phyloP scores from a whole-genome alignment of 2,329 filamentous ascomycete genomes.

The Tolypocladium sp. region DNA sequence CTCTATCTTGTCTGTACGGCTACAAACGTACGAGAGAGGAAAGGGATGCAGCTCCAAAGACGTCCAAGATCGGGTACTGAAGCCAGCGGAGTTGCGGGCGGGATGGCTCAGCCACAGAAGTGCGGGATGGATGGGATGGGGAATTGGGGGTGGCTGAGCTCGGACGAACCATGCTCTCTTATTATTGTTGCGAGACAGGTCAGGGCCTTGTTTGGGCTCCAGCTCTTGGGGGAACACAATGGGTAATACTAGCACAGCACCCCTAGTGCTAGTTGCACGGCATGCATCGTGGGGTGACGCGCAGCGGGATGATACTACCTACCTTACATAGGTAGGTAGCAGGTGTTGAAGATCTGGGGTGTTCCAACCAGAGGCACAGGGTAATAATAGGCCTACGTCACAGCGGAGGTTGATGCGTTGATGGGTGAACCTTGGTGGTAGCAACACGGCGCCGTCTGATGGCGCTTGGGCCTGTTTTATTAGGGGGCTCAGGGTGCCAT shows the following conservation, averaged over 20 bases:
- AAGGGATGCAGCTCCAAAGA: neutral
- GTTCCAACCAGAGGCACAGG: no score
- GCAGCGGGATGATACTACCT: no score
- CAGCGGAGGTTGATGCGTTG: neutral
- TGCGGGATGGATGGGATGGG: neutral
- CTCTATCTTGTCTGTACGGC: no score
- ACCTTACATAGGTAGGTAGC: no score
- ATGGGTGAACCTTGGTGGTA: neutral
- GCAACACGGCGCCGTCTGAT: neutral
- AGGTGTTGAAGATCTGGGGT: no score
- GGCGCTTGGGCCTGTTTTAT: neutral
- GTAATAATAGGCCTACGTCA: neutral
- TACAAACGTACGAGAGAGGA: neutral
- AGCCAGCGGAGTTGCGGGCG: neutral
- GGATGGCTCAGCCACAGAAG: neutral
- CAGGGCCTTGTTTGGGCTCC: neutral
- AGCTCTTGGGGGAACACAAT: neutral
- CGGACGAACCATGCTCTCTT: neutral
- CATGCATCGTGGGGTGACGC: no score
- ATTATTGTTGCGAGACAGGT: no score
- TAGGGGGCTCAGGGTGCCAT: neutral
- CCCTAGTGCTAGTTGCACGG: no score
- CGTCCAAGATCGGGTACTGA: neutral
- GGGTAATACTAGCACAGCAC: neutral
- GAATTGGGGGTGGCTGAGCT: neutral